Percentiles rank a stretch among this genome's conserved stretches.
These are phyloP conservation scores for Fusarium phyllophilum DNA, from an alignment of 2,329 filamentous ascomycete species.

Conservation along the genomic window DNA sequence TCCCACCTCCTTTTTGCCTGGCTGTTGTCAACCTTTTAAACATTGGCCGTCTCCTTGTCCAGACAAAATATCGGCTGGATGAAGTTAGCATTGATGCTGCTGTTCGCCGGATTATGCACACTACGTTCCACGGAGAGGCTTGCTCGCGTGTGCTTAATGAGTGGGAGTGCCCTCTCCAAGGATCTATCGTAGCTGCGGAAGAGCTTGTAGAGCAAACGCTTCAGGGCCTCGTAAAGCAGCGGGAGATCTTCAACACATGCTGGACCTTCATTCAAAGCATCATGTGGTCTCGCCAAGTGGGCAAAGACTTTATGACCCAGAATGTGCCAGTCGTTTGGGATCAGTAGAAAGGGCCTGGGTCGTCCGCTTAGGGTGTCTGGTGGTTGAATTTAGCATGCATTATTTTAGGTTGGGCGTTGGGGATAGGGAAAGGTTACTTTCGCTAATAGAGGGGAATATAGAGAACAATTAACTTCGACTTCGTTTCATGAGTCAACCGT, in stretches of 20 bases:
- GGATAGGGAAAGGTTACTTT: not conserved
- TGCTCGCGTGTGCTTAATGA: constrained; percentile 31
- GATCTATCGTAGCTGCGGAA: constrained; percentile 1
- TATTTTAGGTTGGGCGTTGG: not conserved
- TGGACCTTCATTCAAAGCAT: constrained; percentile 10
- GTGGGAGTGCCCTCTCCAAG: constrained; percentile 20
- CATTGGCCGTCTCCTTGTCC: constrained; percentile 11
- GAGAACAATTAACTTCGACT: not conserved
- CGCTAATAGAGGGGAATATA: not conserved
- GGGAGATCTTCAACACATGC: constrained; percentile 7
- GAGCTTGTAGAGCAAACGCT: not conserved
- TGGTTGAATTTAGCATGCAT: not conserved
- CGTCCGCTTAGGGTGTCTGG: not conserved
- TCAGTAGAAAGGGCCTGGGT: not conserved
- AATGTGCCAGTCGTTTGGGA: not conserved
- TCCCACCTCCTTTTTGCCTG: not conserved
- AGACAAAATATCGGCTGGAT: not conserved
- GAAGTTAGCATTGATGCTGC: not conserved
- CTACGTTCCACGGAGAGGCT: constrained; percentile 5
- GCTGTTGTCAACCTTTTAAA: constrained; percentile 5
- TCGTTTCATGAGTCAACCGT: not conserved
- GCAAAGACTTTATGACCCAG: not conserved
- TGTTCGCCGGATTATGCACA: not conserved
- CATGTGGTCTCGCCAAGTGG: not conserved
- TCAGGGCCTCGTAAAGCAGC: not conserved